Base-by-base conservation (phyloP, 495 filamentous ascomycete species). In the Pyrenula massariospora region DNA sequence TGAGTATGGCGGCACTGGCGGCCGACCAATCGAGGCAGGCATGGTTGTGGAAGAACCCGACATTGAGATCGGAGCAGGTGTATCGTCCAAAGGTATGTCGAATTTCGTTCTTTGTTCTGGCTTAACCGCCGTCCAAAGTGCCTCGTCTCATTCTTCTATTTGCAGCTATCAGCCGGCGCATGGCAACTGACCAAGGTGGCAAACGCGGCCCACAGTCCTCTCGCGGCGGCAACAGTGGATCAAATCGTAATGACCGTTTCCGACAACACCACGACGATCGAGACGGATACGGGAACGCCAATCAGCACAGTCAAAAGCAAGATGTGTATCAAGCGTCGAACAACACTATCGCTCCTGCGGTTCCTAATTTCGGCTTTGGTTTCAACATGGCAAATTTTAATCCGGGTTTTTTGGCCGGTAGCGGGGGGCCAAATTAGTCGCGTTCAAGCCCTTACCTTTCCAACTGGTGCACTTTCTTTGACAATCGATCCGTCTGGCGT, bases 1-100 rank as follows among this genome's bases (percentile, higher is more conserved):
- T 20, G 89, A 93, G 61, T 96, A 86, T 60, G 93, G 93, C 58
- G 93, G 93, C 42, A 93, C 87, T 58, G 94, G 93, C 54, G 93
- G 91, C 52, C 80, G 80, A 52, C 71, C 81, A 0, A 87, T 98
- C 57, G 87, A 88, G 62, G 73, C 76, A 22, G 92, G 92, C 20
- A 83, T 97, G 69, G 84, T 91, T 12, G 87, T 97, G 21, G 93
- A 98, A 64, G 93, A 98, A 70, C 93, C 93, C 8, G 93, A 98
- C 66, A 98, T 98, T 61, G 93, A 98, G 68, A 98, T 98, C 58
- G 93, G 93, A 49, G 89, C 91, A 48, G 93, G 93, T 53, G 94
- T 97, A 12, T 96, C 91, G 2, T 96, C 91, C 2, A 98, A 98
- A 74, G 81, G 80, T 76, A 68, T 56, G 65, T 59, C 8, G 52